These are phyloP conservation scores for Boletus sp. DNA, from an alignment of 1,284 basidiomycete genomes.

Conservation along the genomic window DNA sequence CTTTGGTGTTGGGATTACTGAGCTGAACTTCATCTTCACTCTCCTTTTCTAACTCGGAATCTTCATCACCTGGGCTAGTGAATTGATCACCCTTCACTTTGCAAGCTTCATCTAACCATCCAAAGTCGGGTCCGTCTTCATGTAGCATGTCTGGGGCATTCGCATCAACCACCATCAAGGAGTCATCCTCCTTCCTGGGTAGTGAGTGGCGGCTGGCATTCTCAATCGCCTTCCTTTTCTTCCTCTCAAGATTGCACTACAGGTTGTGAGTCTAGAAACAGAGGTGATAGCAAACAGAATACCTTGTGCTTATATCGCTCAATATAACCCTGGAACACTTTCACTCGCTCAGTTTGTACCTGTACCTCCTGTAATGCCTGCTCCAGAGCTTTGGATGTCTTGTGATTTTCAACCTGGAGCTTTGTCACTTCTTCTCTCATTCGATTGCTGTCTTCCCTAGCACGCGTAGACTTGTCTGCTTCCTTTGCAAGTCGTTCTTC, in stretches of 20 bases:
- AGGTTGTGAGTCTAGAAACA: not conserved
- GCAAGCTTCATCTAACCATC: conserved; percentile 33
- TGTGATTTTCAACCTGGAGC: conserved; percentile 28
- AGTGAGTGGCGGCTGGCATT: conserved; percentile 2
- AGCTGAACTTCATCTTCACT: conserved; percentile 21
- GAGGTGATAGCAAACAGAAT: not conserved
- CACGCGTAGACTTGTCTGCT: not conserved
- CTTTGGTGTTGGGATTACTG: not conserved
- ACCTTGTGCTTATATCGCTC: conserved; percentile 22
- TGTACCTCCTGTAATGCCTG: conserved; percentile 18
- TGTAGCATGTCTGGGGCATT: conserved; percentile 26
- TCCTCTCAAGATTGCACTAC: conserved; percentile 27
- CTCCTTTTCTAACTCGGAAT: conserved; percentile 11
- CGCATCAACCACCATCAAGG: conserved; percentile 29
- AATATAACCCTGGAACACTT: conserved; percentile 20
- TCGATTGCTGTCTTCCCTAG: conserved; percentile 13
- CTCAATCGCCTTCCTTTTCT: conserved; percentile 30
- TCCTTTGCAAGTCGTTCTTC: conserved; percentile 15
- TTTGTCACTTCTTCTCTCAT: conserved; percentile 18
- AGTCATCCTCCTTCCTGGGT: conserved; percentile 27
- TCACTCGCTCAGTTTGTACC: conserved; percentile 19
- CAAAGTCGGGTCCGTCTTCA: conserved; percentile 15
- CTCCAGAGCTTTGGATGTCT: conserved; percentile 17
- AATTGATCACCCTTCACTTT: conserved; percentile 29
- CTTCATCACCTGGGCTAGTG: conserved; percentile 16